Percentiles rank a stretch among this genome's conserved stretches.
These are phyloP conservation scores for Pythium dissimile DNA, from an alignment of 352 stramenopile species.

Conservation along the genomic window DNA sequence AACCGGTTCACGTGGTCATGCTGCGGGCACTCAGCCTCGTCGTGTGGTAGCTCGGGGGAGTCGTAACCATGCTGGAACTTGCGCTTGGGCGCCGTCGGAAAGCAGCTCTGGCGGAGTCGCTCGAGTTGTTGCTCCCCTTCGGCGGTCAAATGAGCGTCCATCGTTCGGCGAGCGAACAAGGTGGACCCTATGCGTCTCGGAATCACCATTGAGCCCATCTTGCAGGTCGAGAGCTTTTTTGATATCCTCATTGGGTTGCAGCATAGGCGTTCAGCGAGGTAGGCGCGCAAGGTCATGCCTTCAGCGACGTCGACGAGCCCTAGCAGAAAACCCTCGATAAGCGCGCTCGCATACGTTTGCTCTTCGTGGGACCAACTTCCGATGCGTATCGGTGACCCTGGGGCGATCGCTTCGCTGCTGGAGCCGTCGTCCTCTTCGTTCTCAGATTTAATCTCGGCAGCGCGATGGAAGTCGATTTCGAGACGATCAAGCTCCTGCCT, in stretches of 20 bases:
- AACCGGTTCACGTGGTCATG: background rate
- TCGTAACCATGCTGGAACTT: too few species aligned
- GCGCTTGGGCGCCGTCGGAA: background rate
- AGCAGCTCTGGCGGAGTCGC: background rate
- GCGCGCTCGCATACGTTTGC: conserved; percentile 70
- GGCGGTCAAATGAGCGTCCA: background rate
- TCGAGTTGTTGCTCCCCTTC: background rate
- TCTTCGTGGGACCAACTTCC: conserved; percentile 31
- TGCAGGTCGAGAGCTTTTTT: conserved; percentile 85
- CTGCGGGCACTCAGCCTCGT: too few species aligned
- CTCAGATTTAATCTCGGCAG: background rate
- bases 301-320: conserved; percentile 73
- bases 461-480: background rate
- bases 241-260: conserved; percentile 94
- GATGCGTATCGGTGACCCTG: conserved; percentile 6
- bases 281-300: conserved; percentile 78
- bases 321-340: conserved; percentile 86
- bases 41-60: too few species aligned
- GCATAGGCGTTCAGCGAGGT: conserved; percentile 85
- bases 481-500: conserved; percentile 6
- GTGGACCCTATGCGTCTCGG: conserved; percentile 15
- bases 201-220: conserved; percentile 8
- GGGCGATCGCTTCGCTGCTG: background rate
- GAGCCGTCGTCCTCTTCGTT: background rate
- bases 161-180: background rate